Percentiles rank a stretch among this genome's conserved stretches.
phyloP scores from a whole-genome alignment of 805 yeast species.

The Starmerella gropengiesseri region DNA sequence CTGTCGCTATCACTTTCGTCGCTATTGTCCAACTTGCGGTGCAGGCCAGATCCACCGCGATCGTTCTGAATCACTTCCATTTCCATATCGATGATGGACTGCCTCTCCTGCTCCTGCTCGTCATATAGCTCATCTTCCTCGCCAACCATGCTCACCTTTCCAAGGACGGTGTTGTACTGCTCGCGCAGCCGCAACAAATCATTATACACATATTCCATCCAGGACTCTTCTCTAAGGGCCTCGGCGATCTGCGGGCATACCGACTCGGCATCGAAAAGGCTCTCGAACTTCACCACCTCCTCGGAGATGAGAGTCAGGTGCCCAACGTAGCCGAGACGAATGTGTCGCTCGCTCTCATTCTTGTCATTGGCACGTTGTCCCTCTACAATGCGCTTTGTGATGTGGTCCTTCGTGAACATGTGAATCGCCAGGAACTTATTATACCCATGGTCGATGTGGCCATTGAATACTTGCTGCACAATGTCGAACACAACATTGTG shows the following conservation, averaged over 20 bases:
- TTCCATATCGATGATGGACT: constrained; percentile 10
- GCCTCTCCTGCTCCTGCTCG: constrained; percentile 26
- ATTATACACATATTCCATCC: constrained; percentile 76
- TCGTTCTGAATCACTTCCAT: constrained; percentile 27
- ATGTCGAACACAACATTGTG: constrained; percentile 96
- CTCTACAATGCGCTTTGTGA: constrained; percentile 46
- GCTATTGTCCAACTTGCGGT: too few species aligned
- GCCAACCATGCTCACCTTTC: constrained; percentile 39
- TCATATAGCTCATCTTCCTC: constrained; percentile 29
- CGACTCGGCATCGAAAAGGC: constrained; percentile 49
- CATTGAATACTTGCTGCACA: constrained; percentile 87
- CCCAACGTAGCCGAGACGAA: constrained; percentile 93
- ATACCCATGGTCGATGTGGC: constrained; percentile 72
- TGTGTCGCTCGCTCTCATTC: constrained; percentile 47
- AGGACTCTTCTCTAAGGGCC: constrained; percentile 41
- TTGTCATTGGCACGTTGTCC: constrained; percentile 53
- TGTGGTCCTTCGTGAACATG: constrained; percentile 52
- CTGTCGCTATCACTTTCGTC: constrained; percentile 21
- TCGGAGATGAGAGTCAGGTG: constrained; percentile 88
- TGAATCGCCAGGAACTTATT: constrained; percentile 68
- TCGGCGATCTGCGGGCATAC: constrained; percentile 44
- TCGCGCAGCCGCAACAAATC: constrained; percentile 81
- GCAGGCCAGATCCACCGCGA: not conserved
- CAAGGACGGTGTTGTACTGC: constrained; percentile 86
- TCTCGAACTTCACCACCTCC: constrained; percentile 79